phyloP scores from a whole-genome alignment of 768 basidiomycete species.

The Suillus placidus region DNA sequence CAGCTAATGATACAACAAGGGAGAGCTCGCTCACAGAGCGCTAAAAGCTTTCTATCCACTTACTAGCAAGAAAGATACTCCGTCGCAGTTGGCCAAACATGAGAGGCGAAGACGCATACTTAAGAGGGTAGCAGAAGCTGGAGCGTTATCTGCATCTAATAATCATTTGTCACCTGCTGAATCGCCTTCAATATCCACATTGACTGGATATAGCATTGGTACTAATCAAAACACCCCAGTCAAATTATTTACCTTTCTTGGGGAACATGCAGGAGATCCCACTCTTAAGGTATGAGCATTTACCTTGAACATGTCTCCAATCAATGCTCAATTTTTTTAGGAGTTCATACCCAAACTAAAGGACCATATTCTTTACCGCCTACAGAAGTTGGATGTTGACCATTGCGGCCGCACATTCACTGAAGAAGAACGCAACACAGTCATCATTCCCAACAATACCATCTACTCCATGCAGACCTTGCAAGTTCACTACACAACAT shows the following conservation, averaged over 20 bases:
- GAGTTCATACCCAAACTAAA: neutral
- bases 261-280: neutral
- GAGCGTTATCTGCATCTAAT: neutral
- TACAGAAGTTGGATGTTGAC: neutral
- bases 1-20: neutral
- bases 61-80: neutral
- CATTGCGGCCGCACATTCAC: neutral
- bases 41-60: conserved; percentile 39
- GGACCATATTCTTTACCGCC: neutral
- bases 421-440: neutral
- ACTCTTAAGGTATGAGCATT: conserved; percentile 10
- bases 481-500: conserved; percentile 33
- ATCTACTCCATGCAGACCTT: conserved; percentile 26
- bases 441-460: conserved; percentile 17
- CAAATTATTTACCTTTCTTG: no score
- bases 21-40: conserved; percentile 22
- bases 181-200: neutral
- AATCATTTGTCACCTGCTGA: neutral
- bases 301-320: no score
- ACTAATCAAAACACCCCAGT: no score
- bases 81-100: neutral
- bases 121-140: neutral
- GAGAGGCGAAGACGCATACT: neutral
- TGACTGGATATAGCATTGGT: no score
- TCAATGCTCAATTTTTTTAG: neutral